These are phyloP conservation scores for Gigaspora rosea DNA, from an alignment of 192 early-diverging fungal genomes.

Conservation along the genomic window DNA sequence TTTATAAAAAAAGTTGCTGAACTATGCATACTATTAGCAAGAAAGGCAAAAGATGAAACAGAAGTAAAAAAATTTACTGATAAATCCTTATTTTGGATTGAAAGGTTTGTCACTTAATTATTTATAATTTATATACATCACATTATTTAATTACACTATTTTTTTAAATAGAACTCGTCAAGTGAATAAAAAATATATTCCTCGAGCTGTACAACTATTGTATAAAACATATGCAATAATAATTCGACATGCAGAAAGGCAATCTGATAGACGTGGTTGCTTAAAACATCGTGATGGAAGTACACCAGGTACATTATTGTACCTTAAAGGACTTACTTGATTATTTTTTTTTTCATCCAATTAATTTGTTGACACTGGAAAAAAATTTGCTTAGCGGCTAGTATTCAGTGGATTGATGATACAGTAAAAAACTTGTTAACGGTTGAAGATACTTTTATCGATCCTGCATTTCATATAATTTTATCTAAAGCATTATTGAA, in stretches of 20 bases:
- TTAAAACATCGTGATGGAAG: background rate
- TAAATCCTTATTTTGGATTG: slow-evolving; percentile 3
- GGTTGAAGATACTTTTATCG: slow-evolving; percentile 7
- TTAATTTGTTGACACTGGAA: background rate
- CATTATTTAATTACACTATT: background rate
- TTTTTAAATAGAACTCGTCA: background rate
- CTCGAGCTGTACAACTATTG: slow-evolving; percentile 3
- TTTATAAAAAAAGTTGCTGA: slow-evolving; percentile 1
- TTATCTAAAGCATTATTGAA: background rate
- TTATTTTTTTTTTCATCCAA: background rate
- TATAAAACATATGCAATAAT: background rate
- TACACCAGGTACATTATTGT: background rate
- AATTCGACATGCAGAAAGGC: background rate
- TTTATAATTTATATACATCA: background rate
- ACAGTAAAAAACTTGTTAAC: background rate
- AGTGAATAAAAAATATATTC: background rate
- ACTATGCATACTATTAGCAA: background rate
- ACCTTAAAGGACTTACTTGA: background rate
- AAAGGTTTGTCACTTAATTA: background rate
- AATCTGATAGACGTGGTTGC: slow-evolving; percentile 14
- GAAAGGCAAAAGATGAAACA: slow-evolving; percentile 3
- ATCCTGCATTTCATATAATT: background rate
- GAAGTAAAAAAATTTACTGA: background rate
- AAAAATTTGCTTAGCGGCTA: background rate
- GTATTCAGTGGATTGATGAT: slow-evolving; percentile 11